Evolutionary conservation across 305 asterid species (phyloP).

Genomic region (Fraxinus floribunda): DNA sequence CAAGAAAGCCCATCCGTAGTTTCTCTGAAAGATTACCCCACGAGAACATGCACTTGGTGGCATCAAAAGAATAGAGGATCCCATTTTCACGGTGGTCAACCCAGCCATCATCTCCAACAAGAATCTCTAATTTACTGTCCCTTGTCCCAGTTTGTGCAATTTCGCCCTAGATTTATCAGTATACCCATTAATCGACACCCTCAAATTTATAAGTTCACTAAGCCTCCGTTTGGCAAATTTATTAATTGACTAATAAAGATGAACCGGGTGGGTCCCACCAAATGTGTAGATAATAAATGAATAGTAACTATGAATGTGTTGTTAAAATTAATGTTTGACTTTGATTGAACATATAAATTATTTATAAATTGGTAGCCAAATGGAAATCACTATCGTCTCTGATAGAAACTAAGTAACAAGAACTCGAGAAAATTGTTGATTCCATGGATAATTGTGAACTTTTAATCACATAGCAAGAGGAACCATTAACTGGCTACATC

Average conservation of each 20-base stretch:
- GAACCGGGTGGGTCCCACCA: neutral
- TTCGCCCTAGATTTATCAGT: constrained; percentile 57
- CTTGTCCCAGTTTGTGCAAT: constrained; percentile 81
- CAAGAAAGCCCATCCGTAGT: constrained; percentile 73
- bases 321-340: neutral
- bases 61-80: constrained; percentile 69
- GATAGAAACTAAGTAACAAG: neutral
- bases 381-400: neutral
- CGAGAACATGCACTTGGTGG: constrained; percentile 96
- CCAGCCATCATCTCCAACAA: constrained; percentile 84
- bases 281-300: neutral
- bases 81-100: constrained; percentile 70
- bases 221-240: neutral
- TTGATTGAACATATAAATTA: neutral
- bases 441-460: neutral
- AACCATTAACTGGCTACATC: constrained; percentile 11
- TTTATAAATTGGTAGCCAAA: neutral
- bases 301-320: neutral
- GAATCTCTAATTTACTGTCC: constrained; percentile 91
- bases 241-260: neutral
- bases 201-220: neutral
- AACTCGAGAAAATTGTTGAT: neutral
- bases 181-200: constrained; percentile 27
- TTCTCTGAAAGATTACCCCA: constrained; percentile 99
- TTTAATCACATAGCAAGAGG: neutral